Conservation (phyloP, 106 monocot genomes). For the Alisma plantagoaquatica region DNA sequence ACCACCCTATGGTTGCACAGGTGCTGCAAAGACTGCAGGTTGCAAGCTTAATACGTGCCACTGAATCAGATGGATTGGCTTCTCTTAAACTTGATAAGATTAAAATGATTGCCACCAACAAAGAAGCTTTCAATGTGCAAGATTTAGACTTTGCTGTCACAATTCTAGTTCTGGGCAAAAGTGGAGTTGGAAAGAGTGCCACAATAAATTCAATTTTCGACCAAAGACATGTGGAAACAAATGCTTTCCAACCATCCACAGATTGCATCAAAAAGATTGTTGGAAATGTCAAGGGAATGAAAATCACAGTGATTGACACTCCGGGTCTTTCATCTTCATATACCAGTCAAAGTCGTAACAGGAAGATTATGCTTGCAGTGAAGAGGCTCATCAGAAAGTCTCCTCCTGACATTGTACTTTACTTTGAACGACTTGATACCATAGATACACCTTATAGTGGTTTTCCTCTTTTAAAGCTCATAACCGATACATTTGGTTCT, state of each 20-base stretch:
- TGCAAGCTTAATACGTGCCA: slow-evolving; percentile 58
- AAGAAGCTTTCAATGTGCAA: slow-evolving; percentile 30
- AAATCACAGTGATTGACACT: slow-evolving; percentile 71
- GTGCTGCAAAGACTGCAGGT: slow-evolving; percentile 79
- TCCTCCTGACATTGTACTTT: slow-evolving; percentile 75
- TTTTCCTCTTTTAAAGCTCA: slow-evolving; percentile 59
- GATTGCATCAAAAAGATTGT: slow-evolving; percentile 48
- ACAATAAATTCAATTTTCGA: slow-evolving; percentile 89
- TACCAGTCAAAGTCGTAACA: slow-evolving; percentile 34
- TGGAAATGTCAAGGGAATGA: slow-evolving; percentile 63
- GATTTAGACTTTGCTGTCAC: slow-evolving; percentile 52
- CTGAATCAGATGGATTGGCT: slow-evolving; percentile 34
- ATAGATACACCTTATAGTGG: slow-evolving; percentile 27
- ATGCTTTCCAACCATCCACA: slow-evolving; percentile 67
- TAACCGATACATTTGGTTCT: slow-evolving; percentile 69
- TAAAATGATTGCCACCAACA: slow-evolving; percentile 37
- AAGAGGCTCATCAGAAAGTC: slow-evolving; percentile 59
- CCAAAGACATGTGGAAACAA: slow-evolving; percentile 30
- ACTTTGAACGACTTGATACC: slow-evolving; percentile 68
- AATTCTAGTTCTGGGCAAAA: slow-evolving; percentile 81
- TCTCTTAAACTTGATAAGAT: slow-evolving; percentile 40
- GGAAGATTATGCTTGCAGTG: slow-evolving; percentile 49
- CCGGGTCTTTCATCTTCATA: slow-evolving; percentile 58
- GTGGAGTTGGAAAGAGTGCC: slow-evolving; percentile 92
- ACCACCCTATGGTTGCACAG: slow-evolving; percentile 44